Evolutionary conservation across 2,329 filamentous ascomycete genomes (phyloP).

Genomic region (Penicillium sp.): DNA sequence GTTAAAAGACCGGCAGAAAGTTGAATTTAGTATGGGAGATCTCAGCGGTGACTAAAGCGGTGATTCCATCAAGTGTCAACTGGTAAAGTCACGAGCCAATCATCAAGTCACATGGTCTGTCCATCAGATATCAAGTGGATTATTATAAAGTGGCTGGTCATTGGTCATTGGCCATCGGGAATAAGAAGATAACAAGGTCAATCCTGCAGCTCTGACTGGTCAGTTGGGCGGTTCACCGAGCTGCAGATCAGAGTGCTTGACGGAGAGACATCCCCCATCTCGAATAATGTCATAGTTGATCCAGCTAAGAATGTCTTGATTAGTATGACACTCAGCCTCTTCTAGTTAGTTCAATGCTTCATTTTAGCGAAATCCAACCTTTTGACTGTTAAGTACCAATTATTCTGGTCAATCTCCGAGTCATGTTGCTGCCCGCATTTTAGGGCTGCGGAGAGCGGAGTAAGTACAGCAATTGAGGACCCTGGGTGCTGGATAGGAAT

Average conservation of each 20-base stretch:
- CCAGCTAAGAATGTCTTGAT: neutral
- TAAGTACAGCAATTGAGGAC: constrained; percentile 16
- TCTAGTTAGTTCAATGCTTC: neutral
- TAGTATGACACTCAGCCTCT: neutral
- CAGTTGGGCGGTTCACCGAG: neutral
- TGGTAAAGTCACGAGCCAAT: constrained; percentile 34
- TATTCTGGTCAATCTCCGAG: no score
- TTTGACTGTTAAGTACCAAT: no score
- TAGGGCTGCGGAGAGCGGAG: constrained; percentile 7
- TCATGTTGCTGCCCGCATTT: neutral
- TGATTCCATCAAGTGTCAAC: neutral
- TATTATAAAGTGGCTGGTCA: no score
- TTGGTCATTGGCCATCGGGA: neutral
- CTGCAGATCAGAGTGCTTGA: neutral
- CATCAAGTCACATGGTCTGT: constrained; percentile 24
- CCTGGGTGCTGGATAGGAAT: constrained; percentile 21
- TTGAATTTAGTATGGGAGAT: neutral
- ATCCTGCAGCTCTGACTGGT: neutral
- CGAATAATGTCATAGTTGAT: neutral
- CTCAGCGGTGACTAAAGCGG: neutral
- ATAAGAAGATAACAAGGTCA: neutral
- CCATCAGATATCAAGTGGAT: no score
- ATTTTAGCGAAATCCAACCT: no score
- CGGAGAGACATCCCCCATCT: neutral
- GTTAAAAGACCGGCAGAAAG: neutral